phyloP scores from a whole-genome alignment of 768 basidiomycete genomes.

The Mycena belliarum region DNA sequence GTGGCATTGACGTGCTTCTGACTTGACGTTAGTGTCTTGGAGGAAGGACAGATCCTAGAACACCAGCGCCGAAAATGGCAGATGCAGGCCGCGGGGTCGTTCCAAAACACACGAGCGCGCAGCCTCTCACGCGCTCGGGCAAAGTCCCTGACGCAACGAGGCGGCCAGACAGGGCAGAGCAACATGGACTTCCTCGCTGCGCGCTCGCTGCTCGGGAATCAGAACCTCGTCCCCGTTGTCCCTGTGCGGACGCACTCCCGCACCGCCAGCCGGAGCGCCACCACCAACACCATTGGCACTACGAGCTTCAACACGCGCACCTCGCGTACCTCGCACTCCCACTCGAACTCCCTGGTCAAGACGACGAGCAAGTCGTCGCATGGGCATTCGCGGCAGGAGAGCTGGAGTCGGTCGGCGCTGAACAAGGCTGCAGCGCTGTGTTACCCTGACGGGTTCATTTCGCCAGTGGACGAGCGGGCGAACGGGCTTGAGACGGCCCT shows the following conservation, averaged over 20 bases:
- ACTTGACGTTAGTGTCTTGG: conserved; percentile 55
- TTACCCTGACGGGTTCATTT: conserved; percentile 17
- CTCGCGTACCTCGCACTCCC: conserved; percentile 30
- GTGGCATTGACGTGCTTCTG: not conserved
- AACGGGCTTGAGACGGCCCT: conserved; percentile 41
- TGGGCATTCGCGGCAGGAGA: conserved; percentile 44
- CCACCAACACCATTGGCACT: conserved; percentile 24
- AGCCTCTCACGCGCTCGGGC: conserved; percentile 64
- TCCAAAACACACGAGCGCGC: conserved; percentile 65
- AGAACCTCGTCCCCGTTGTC: conserved; percentile 51
- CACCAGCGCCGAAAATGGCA: conserved; percentile 70
- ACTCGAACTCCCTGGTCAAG: conserved; percentile 39
- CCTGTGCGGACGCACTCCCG: conserved; percentile 22
- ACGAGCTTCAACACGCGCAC: conserved; percentile 16
- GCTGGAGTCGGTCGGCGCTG: conserved; percentile 43
- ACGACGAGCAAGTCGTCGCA: conserved; percentile 32
- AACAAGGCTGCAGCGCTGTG: conserved; percentile 39
- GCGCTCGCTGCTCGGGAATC: conserved; percentile 66
- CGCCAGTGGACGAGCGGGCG: conserved; percentile 24
- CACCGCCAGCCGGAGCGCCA: conserved; percentile 22
- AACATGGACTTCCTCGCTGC: conserved; percentile 65
- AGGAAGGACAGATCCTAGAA: conserved; percentile 62
- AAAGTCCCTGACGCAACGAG: conserved; percentile 51
- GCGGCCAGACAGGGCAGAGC: conserved; percentile 27
- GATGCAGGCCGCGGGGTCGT: conserved; percentile 57